A percentile compares a stretch with the other conserved stretches of the same genome.
Evolutionary conservation across 257 asterid species (phyloP).

Genomic region (Solanum boliviense): DNA sequence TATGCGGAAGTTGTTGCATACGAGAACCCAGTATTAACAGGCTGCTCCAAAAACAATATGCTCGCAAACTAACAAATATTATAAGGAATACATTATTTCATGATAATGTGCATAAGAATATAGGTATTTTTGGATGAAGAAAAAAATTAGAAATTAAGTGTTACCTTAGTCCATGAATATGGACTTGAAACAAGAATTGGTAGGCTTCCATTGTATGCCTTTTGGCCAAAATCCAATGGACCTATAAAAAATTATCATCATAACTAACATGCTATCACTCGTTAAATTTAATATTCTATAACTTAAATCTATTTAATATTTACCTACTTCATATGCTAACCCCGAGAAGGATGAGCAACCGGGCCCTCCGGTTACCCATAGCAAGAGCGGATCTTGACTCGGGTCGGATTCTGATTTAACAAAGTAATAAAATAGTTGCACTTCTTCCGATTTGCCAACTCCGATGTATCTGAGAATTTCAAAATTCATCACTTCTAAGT

Average conservation of each 20-base stretch:
- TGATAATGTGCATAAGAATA: too few relatives aligned
- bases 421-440: conserved; percentile 15
- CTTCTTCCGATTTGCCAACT: not conserved
- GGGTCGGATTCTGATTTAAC: conserved; percentile 18
- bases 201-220: conserved; percentile 25
- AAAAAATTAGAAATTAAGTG: not conserved
- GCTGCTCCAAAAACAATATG: conserved; percentile 14
- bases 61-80: conserved; percentile 4
- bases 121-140: not conserved
- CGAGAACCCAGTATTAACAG: conserved; percentile 19
- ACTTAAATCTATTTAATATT: not conserved
- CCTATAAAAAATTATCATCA: conserved; percentile 9
- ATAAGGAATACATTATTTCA: not conserved
- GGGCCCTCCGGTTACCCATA: conserved; percentile 16
- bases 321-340: conserved; percentile 8
- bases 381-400: conserved; percentile 6
- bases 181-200: conserved; percentile 30
- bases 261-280: not conserved
- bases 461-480: conserved; percentile 6
- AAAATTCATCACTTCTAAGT: not conserved
- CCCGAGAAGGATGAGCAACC: conserved; percentile 20
- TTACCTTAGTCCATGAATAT: conserved; percentile 65
- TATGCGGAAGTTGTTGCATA: conserved; percentile 4
- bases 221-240: conserved; percentile 29
- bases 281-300: not conserved